phyloP scores from a whole-genome alignment of 1,284 basidiomycete genomes.

The Thecaphora thlaspeos region DNA sequence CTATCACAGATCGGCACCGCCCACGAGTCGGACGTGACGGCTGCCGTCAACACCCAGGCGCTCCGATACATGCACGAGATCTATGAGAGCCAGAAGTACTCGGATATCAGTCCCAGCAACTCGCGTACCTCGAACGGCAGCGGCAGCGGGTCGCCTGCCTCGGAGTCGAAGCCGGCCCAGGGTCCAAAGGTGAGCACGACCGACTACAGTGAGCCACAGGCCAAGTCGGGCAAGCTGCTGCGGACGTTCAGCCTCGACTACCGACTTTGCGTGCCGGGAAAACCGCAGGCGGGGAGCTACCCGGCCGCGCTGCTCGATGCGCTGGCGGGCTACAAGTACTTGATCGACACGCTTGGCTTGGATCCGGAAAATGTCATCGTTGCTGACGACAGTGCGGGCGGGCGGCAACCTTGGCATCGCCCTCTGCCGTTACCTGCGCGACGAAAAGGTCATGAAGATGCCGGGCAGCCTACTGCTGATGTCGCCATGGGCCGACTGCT shows the following conservation, averaged over 20 bases:
- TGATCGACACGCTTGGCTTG: slow-evolving; percentile 42
- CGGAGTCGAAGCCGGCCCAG: background rate
- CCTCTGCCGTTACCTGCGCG: slow-evolving; percentile 56
- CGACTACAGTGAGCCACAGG: background rate
- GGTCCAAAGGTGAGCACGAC: background rate
- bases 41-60: slow-evolving; percentile 41
- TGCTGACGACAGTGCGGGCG: slow-evolving; percentile 71
- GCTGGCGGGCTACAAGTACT: slow-evolving; percentile 49
- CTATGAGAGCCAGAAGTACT: slow-evolving; percentile 6
- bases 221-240: slow-evolving; percentile 16
- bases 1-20: slow-evolving; percentile 40
- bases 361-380: slow-evolving; percentile 64
- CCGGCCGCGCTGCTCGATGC: slow-evolving; percentile 51
- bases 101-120: background rate
- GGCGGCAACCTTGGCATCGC: slow-evolving; percentile 71
- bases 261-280: slow-evolving; percentile 41
- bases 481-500: slow-evolving; percentile 54
- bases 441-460: slow-evolving; percentile 38
- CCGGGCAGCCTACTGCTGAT: slow-evolving; percentile 43
- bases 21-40: slow-evolving; percentile 44
- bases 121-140: background rate
- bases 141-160: background rate
- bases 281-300: slow-evolving; percentile 38
- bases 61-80: slow-evolving; percentile 37
- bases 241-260: slow-evolving; percentile 53